Evolutionary conservation across 192 early-diverging fungal genomes (phyloP), one percentile per base, ranked within the genome.

Genomic region (Mortierella alpina): DNA sequence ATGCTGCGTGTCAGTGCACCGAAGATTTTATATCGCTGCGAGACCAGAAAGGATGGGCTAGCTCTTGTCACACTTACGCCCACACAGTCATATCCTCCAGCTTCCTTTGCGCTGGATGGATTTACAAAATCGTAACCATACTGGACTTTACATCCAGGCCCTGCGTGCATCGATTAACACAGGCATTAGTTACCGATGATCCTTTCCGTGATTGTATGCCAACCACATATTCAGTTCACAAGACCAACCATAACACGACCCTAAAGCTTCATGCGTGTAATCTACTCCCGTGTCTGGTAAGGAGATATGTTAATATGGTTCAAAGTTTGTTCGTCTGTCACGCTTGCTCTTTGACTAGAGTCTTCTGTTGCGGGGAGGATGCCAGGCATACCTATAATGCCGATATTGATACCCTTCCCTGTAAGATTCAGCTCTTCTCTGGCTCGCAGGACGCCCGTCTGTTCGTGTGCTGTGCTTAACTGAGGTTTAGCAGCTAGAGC

Each of bases 91-190:
- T 31, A 70, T n/a, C 74, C 74, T 2, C 74, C 74, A 13, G 61
- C 61, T 1, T 55, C 51, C 5, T 47, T 46, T 13, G 17, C 11
- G 1, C 18, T 22, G 2, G 39, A 9, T 13, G 66, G 73, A 2
- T 77, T 90, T 1, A 91, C 85, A 82, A 92, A 87, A 60, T 92
- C 91, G 66, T 68, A 85, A 45, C 91, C 91, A 53, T 82, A 87
- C 66, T 87, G 82, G 50, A 90, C 81, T 14, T 84, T 89, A 55
- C 91, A 92, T 15, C 87, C 86, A 4, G 87, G 85, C 8, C 72
- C 63, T 45, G 31, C 31, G 3, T 31, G 3, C 3, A 31, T 31
- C 1, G 31, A 31, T 31, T 3, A 31, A 31, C 31, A 3, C 31
- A 31, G 3, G 31, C 31, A 31, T 31, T 31, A 31, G 31, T 3